Base-by-base conservation (phyloP, 352 stramenopile species). In the Pseudoperonospora humuli region DNA sequence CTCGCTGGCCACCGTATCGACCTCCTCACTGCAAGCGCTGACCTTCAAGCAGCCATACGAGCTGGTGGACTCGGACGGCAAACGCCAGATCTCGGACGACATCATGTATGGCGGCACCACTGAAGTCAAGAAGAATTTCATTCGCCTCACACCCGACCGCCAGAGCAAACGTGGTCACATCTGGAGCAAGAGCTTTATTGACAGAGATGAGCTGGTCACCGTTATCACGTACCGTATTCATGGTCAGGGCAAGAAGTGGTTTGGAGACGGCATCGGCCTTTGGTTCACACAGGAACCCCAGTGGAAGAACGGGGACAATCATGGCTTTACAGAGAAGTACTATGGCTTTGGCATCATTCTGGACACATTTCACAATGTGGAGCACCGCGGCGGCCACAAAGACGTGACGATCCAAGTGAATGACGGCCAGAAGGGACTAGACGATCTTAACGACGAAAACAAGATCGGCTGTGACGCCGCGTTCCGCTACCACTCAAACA, bases 121-220 rank as follows among this genome's bases (percentile, higher is more conserved):
- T 15, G 74, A 87, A 32, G 74, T 90, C 37, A 85, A 84, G 60
- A 82, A 82, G 49, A 87, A 82, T 57, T 90, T 90, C 45, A 75
- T 90, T 38, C 78, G 78, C 33, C 63, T 90, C 29, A 90, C 78
- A 21, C 58, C 78, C 3, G 78, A 90, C 50, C 74, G 78, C 31
- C 78, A 90, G 61, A 90, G 71, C 72, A 86, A 84, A 50, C 69
- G 72, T 45, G 78, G 75, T n/a, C 59, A 69, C 50, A 67, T 90
- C 32, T 90, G 78, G 78, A 82, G 55, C 50, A 75, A 70, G 44
- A 41, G 47, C 7, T 29, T 40, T 20, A 45, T 88, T 19, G 50
- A 67, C 46, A 61, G 41, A 18, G 58, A 85, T 26, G 62, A 86
- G 54, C 54, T 86, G 11, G 54, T 65, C 28, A 61, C 61, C 4